These are phyloP conservation scores for Secale cereale DNA, from an alignment of 176 grass and related monocot species.

Conservation along the genomic window DNA sequence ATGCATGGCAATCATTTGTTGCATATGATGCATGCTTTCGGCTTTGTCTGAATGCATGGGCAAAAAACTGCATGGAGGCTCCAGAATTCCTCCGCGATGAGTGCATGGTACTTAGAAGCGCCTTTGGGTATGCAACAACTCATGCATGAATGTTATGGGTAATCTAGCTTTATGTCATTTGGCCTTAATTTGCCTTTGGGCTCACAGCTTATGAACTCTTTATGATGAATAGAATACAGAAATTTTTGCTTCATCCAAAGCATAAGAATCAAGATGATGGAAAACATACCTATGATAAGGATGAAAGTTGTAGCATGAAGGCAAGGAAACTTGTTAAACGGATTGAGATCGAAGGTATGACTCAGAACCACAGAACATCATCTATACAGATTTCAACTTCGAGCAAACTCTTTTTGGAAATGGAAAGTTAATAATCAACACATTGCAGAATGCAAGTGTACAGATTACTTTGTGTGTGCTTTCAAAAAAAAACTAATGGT, in stretches of 20 bases:
- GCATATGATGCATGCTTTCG: slow-evolving; percentile 94
- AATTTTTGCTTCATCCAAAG: slow-evolving; percentile 79
- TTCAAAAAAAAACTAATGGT: not conserved
- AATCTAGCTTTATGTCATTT: not conserved
- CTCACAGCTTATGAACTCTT: slow-evolving; percentile 23
- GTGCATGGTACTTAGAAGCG: slow-evolving; percentile 65
- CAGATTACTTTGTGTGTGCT: not conserved
- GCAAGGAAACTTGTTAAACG: slow-evolving; percentile 76
- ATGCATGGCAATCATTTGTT: slow-evolving; percentile 94
- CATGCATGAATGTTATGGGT: not conserved
- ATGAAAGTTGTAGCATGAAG: slow-evolving; percentile 55
- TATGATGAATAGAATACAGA: slow-evolving; percentile 74
- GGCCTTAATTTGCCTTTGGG: slow-evolving; percentile 15
- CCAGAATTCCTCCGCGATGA: slow-evolving; percentile 93
- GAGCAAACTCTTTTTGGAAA: not conserved
- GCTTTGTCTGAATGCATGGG: slow-evolving; percentile 90
- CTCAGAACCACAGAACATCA: slow-evolving; percentile 17
- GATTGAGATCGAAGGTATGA: slow-evolving; percentile 88
- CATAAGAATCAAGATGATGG: slow-evolving; percentile 39
- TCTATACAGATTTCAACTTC: not conserved
- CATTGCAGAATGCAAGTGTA: not conserved
- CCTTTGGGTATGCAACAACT: slow-evolving; percentile 70
- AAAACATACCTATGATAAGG: slow-evolving; percentile 60
- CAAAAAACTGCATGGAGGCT: slow-evolving; percentile 79
- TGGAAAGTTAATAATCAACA: not conserved